Percentiles rank a stretch among this genome's conserved stretches.
These are phyloP conservation scores for Tylopilus vinaceipallidus DNA, from an alignment of 768 basidiomycete genomes.

Conservation along the genomic window DNA sequence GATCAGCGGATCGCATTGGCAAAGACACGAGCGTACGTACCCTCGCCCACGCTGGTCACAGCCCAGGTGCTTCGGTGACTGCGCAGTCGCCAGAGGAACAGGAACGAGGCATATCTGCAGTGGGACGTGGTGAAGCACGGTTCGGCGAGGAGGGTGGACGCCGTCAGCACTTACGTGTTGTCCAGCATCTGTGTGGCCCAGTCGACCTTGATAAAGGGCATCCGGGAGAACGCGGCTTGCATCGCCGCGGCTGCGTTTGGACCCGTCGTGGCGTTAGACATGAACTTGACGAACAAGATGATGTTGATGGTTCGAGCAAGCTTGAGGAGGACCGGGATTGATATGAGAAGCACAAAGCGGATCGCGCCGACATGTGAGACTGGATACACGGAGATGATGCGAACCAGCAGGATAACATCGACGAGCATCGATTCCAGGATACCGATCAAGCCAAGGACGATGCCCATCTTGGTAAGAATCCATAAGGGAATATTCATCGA, in stretches of 20 bases:
- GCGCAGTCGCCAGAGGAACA: conserved; percentile 14
- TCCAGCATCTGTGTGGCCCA: conserved; percentile 31
- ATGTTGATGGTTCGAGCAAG: conserved; percentile 23
- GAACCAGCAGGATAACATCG: conserved; percentile 24
- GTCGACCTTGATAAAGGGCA: conserved; percentile 31
- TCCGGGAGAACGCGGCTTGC: conserved; percentile 5
- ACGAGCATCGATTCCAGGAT: conserved; percentile 25
- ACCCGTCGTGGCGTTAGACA: conserved; percentile 10
- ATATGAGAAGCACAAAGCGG: conserved; percentile 11
- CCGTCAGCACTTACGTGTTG: conserved; percentile 16
- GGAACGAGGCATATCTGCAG: conserved; percentile 7
- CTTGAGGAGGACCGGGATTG: conserved; percentile 22
- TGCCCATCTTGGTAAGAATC: conserved; percentile 7
- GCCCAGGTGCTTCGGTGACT: neutral
- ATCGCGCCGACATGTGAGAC: neutral
- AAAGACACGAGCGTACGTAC: neutral
- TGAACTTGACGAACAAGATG: conserved; percentile 17
- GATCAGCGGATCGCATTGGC: neutral
- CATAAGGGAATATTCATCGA: neutral
- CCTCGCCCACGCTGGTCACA: neutral
- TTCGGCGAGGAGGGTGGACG: neutral
- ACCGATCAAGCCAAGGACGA: conserved; percentile 21
- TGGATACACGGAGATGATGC: conserved; percentile 25
- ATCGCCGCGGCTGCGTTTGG: conserved; percentile 3
- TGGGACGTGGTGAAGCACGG: neutral